A percentile compares a stretch with the other conserved stretches of the same genome.
phyloP scores from a whole-genome alignment of 2,329 filamentous ascomycete species.

The Ploettnerulaceae sp. region DNA sequence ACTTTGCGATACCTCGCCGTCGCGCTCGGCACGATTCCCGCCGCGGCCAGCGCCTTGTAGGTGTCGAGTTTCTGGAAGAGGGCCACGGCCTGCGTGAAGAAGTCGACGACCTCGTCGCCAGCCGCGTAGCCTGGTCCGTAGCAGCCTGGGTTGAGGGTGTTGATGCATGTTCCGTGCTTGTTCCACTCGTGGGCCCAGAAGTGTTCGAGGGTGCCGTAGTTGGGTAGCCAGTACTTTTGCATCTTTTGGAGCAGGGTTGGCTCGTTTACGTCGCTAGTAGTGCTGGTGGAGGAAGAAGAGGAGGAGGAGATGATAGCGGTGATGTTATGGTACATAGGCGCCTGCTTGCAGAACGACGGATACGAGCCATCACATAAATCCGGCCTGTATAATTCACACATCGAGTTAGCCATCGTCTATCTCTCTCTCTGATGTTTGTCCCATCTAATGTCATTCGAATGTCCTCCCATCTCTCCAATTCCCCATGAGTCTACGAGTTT shows the following conservation, averaged over 20 bases:
- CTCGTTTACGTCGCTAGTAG: conserved; percentile 39
- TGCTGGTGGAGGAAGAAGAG: not conserved
- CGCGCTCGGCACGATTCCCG: conserved; percentile 50
- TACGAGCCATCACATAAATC: conserved; percentile 67
- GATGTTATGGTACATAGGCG: conserved; percentile 61
- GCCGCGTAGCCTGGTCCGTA: conserved; percentile 41
- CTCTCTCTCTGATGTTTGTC: not conserved
- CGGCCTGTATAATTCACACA: conserved; percentile 34
- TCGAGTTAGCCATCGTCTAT: not conserved
- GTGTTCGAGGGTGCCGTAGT: conserved; percentile 55
- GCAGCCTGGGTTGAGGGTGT: conserved; percentile 61
- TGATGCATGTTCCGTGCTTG: conserved; percentile 70
- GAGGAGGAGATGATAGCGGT: conserved; percentile 51
- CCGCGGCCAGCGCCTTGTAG: conserved; percentile 37
- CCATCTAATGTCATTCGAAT: not conserved
- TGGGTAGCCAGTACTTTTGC: conserved; percentile 61
- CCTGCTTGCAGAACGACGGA: conserved; percentile 59
- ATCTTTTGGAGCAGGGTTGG: conserved; percentile 56
- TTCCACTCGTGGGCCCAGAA: conserved; percentile 74
- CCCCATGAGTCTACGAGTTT: too few relatives aligned
- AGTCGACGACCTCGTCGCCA: conserved; percentile 21
- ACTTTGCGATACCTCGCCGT: conserved; percentile 37
- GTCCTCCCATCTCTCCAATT: not conserved
- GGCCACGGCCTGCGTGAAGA: conserved; percentile 14
- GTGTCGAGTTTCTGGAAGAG: conserved; percentile 20